A percentile compares a stretch with the other conserved stretches of the same genome.
Evolutionary conservation across 1,284 basidiomycete species (phyloP).

Genomic region (Cyathus pygmaeus): DNA sequence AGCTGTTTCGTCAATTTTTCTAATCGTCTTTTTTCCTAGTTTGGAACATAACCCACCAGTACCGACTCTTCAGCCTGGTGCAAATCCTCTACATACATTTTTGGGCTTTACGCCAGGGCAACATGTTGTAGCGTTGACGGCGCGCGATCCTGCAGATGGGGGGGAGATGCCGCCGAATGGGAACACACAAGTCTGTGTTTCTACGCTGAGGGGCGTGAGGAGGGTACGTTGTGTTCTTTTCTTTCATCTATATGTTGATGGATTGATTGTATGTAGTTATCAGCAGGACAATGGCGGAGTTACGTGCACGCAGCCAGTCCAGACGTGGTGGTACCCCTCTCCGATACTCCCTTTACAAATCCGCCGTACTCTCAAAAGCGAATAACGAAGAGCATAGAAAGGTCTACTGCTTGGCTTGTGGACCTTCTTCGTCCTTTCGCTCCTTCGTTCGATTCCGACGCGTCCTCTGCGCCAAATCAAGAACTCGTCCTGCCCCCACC

Average conservation of each 20-base stretch:
- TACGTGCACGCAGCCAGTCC: slow-evolving; percentile 66
- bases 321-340: slow-evolving; percentile 76
- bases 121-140: slow-evolving; percentile 67
- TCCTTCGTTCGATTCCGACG: background rate
- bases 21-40: slow-evolving; percentile 45
- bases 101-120: slow-evolving; percentile 60
- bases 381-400: slow-evolving; percentile 75
- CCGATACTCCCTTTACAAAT: slow-evolving; percentile 73
- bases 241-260: slow-evolving; percentile 2
- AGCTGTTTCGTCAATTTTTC: slow-evolving; percentile 6
- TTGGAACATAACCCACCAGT: slow-evolving; percentile 70
- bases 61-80: slow-evolving; percentile 61
- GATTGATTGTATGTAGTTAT: slow-evolving; percentile 54
- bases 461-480: slow-evolving; percentile 28
- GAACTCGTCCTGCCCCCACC: slow-evolving; percentile 26
- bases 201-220: slow-evolving; percentile 74
- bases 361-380: slow-evolving; percentile 78
- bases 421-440: slow-evolving; percentile 53
- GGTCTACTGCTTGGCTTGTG: slow-evolving; percentile 70
- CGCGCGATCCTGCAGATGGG: slow-evolving; percentile 72
- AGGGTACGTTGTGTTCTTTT: slow-evolving; percentile 55
- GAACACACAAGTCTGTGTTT: slow-evolving; percentile 62
- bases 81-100: slow-evolving; percentile 65
- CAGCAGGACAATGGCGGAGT: slow-evolving; percentile 61
- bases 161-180: slow-evolving; percentile 78